phyloP scores from a whole-genome alignment of 257 asterid genomes.

The Gentiana straminea region DNA sequence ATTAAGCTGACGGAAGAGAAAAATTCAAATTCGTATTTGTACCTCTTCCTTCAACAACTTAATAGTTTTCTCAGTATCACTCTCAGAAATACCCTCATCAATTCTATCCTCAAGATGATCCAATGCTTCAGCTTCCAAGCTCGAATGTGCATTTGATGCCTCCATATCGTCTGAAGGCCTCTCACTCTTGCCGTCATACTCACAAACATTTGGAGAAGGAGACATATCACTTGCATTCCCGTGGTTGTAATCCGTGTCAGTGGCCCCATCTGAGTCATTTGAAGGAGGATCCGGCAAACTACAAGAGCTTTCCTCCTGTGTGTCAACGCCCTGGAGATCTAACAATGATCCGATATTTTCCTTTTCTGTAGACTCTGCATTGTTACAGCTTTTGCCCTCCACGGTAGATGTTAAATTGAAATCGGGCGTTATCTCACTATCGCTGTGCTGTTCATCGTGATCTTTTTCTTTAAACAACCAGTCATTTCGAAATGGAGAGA shows the following conservation, averaged over 20 bases:
- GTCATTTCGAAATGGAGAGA: slow-evolving; percentile 82
- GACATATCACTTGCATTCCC: slow-evolving; percentile 27
- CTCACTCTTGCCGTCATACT: slow-evolving; percentile 15
- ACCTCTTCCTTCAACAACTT: slow-evolving; percentile 66
- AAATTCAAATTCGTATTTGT: slow-evolving; percentile 8
- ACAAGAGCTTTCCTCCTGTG: slow-evolving; percentile 25
- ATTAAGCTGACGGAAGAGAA: slow-evolving; percentile 6
- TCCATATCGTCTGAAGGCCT: slow-evolving; percentile 13
- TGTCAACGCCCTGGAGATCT: slow-evolving; percentile 26
- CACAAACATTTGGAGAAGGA: slow-evolving; percentile 19
- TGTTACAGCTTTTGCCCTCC: slow-evolving; percentile 22
- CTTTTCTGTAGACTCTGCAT: slow-evolving; percentile 21
- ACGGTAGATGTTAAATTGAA: slow-evolving; percentile 21
- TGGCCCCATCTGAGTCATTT: slow-evolving; percentile 52
- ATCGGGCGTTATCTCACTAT: slow-evolving; percentile 19
- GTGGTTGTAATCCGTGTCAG: slow-evolving; percentile 20
- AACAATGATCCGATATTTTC: slow-evolving; percentile 8
- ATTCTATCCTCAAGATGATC: slow-evolving; percentile 26
- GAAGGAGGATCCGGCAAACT: slow-evolving; percentile 45
- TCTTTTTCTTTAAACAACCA: slow-evolving; percentile 57
- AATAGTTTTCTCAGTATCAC: slow-evolving; percentile 37
- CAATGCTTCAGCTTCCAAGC: slow-evolving; percentile 22
- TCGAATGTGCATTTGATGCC: slow-evolving; percentile 17
- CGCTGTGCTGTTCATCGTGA: slow-evolving; percentile 17
- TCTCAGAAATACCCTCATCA: slow-evolving; percentile 23